Base-by-base conservation (phyloP, 306 rosid species). In the Delonix regia region DNA sequence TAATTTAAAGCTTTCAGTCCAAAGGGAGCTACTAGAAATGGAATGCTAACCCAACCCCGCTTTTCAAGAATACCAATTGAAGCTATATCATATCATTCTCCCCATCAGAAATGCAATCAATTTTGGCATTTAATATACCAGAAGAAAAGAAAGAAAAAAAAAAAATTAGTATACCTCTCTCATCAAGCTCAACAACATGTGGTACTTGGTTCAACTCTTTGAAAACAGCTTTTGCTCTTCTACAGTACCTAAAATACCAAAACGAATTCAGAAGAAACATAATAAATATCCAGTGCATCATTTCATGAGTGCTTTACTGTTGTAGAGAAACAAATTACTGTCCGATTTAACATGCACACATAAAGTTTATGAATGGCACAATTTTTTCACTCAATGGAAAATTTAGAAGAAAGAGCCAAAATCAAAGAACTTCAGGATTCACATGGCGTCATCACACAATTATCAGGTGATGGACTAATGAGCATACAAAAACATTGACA, bases 121-220 rank as follows among this genome's bases (percentile, higher is more conserved):
- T 49, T 73, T 49, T 14, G 51, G 44, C 9, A 64, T 21, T 16
- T 72, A 57, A 72, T 27, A 25, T 3, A 69, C 53, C 1, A 4
- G 9, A 57, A 9, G 64, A 57, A 25, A 57, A 4, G 18, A 18
- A n/a, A 25, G 25, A 57, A 25, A 27, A 74, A 27, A 51, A 38
- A 7, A 52, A 11, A 33, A 45, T 10, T 45, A 45, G 48, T 24
- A 42, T 88, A 94, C 99, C 94, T 87, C 97, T 94, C 82, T 84
- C 93, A 77, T 94, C 95, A 76, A 94, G 97, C 89, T 94, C 99
- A 79, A 94, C 88, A 64, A 94, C 92, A 88, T 84, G 74, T 10
- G 99, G 89, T 21, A 69, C 87, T 84, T 89, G 93, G 45, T 85
- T 83, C 87, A 94, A 83, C 80, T 92, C 92, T 82, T 92, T 83